Evolutionary conservation across 108 stramenopile species (phyloP), one percentile per base, ranked within the genome.

Genomic region (Phaeodactylum tricornutum): DNA sequence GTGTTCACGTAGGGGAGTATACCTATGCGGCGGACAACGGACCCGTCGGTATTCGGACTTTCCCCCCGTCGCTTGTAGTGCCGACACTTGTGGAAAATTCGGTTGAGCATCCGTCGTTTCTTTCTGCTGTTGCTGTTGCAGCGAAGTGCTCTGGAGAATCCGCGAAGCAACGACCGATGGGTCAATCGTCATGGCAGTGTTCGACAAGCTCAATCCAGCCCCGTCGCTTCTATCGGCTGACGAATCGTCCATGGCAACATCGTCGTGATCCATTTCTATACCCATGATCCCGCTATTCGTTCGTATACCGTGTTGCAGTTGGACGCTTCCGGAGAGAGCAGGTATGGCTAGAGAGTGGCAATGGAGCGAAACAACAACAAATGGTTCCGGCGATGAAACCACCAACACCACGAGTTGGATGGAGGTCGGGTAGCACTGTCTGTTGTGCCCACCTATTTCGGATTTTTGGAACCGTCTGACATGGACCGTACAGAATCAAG

Each of bases 21-120:
- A 88, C 15, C 98, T 76, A 66, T 99, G 88, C 11, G 92, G 74
- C 4, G 98, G 98, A 59, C 94, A 91, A 43, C 98, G 81, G 16
- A 99, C 75, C 12, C 94, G 69, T 38, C 93, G 84, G 50, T 93
- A 93, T 57, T 93, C 87, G 4, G 74, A 60, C 43, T 71, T 77
- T 8, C 79, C 83, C 20, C 81, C 79, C 29, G 67, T 59, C 4
- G 79, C 74, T 46, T 80, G 74, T 24, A 79, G 64, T 0, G 88
- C 84, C 21, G 74, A 76, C 16, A 90, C 53, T 47, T 83, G 68
- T 19, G 79, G 79, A 45, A 90, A 90, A 29, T 79, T 65, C 0
- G 88, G 88, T 67, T 84, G 88, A 22, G 81, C 65, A 25, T 14
- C 46, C 26, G 49, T 39, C 12, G 48, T 53, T 7, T 55, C 70